Conservation (phyloP, 371 early-diverging fungal genomes). For the Syncephalis fuscata region DNA sequence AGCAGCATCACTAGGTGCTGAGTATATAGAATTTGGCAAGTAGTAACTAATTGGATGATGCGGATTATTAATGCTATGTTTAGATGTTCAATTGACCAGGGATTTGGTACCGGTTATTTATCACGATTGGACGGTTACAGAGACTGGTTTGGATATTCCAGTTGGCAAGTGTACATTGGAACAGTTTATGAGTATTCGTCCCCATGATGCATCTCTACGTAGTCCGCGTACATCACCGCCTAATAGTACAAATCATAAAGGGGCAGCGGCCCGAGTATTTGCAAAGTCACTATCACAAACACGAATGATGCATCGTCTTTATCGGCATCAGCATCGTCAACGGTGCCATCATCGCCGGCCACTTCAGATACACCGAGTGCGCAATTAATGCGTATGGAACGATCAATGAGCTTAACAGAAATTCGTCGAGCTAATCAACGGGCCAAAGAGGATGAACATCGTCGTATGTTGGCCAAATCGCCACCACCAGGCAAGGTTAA, state of each 20-base stretch:
- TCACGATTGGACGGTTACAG: slow-evolving; percentile 86
- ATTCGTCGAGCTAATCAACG: slow-evolving; percentile 15
- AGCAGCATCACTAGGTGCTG: slow-evolving; percentile 74
- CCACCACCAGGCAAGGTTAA: slow-evolving; percentile 22
- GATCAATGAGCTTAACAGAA: slow-evolving; percentile 32
- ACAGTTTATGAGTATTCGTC: slow-evolving; percentile 48
- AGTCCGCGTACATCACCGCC: slow-evolving; percentile 2
- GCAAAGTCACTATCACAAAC: no score
- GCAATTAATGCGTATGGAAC: slow-evolving; percentile 13
- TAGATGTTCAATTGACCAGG: slow-evolving; percentile 90
- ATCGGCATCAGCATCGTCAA: no score
- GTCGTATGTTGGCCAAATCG: slow-evolving; percentile 3
- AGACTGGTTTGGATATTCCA: slow-evolving; percentile 70
- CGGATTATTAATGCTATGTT: background rate
- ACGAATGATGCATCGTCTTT: no score
- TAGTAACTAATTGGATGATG: background rate
- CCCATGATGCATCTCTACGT: no score
- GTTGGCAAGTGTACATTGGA: slow-evolving; percentile 48
- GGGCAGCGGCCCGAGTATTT: no score
- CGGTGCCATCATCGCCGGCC: no score
- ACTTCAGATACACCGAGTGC: slow-evolving; percentile 1
- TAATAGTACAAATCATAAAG: background rate
- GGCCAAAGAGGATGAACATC: slow-evolving; percentile 10
- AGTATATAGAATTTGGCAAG: slow-evolving; percentile 85
- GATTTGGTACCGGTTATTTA: slow-evolving; percentile 85